These are phyloP conservation scores for Chytriomyces hyalinus DNA, from an alignment of 192 early-diverging fungal species.

Conservation along the genomic window DNA sequence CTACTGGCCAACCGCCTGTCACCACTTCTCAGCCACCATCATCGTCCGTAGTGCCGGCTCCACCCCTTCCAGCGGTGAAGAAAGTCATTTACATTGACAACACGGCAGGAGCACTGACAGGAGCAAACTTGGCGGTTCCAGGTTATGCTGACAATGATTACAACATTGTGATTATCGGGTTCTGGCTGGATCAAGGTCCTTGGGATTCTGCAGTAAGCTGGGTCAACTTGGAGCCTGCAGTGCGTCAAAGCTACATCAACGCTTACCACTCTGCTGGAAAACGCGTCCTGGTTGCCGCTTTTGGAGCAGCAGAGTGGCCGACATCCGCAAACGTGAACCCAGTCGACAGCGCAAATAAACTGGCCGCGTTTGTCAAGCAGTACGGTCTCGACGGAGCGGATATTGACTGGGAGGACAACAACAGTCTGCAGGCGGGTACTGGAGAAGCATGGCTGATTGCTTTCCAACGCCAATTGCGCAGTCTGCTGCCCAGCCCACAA, in stretches of 20 bases:
- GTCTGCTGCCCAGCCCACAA: conserved; percentile 31
- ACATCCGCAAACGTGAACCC: conserved; percentile 35
- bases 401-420: conserved; percentile 38
- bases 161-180: conserved; percentile 47
- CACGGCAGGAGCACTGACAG: conserved; percentile 29
- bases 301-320: conserved; percentile 44
- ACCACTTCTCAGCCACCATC: neutral
- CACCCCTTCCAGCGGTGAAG: conserved; percentile 34
- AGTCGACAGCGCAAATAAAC: conserved; percentile 31
- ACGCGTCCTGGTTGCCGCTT: conserved; percentile 39
- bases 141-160: conserved; percentile 42
- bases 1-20: neutral
- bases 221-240: conserved; percentile 30
- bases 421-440: conserved; percentile 34
- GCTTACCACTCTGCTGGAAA: conserved; percentile 42
- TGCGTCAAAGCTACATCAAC: conserved; percentile 33
- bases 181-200: conserved; percentile 37
- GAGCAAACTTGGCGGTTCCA: conserved; percentile 37
- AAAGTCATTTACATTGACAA: conserved; percentile 46
- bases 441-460: conserved; percentile 48
- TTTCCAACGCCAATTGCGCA: conserved; percentile 37
- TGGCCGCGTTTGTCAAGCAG: conserved; percentile 45
- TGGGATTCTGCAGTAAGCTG: conserved; percentile 36
- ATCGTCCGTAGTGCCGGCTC: conserved; percentile 28
- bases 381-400: conserved; percentile 48